These are phyloP conservation scores for Trichoderma oligosporum DNA, from an alignment of 2,329 filamentous ascomycete genomes.

Conservation along the genomic window DNA sequence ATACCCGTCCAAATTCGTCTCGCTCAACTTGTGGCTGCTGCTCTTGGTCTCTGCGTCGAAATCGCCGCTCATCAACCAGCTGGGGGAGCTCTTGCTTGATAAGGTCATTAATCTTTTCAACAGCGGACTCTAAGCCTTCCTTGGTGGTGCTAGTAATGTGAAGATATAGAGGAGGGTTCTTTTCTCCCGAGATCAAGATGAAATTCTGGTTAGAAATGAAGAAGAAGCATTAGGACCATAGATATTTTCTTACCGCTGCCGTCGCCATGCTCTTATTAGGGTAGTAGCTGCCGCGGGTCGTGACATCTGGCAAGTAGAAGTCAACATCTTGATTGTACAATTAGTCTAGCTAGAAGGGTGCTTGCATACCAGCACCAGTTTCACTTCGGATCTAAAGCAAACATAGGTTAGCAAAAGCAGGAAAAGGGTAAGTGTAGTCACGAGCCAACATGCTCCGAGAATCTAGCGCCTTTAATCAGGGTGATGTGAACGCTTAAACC, in stretches of 20 bases:
- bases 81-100: constrained; percentile 96
- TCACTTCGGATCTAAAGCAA: constrained; percentile 99
- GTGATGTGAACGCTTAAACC: constrained; percentile 34
- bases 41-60: constrained; percentile 74
- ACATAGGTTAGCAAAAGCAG: constrained; percentile 92
- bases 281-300: constrained; percentile 92
- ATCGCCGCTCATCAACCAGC: constrained; percentile 88
- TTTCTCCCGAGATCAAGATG: constrained; percentile 5
- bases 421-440: constrained; percentile 56
- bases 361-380: constrained; percentile 96
- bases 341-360: constrained; percentile 31
- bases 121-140: constrained; percentile 83
- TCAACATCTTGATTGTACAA: constrained; percentile 51
- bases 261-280: constrained; percentile 98
- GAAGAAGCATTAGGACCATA: constrained; percentile 21
- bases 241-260: constrained; percentile 63
- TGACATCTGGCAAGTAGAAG: constrained; percentile 74
- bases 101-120: constrained; percentile 85
- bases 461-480: constrained; percentile 61
- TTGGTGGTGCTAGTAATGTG: constrained; percentile 93
- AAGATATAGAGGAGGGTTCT: constrained; percentile 92
- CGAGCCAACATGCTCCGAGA: constrained; percentile 67
- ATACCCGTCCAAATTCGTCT: constrained; percentile 82
- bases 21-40: constrained; percentile 70
- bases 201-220: neutral